A percentile compares a stretch with the other conserved stretches of the same genome.
Evolutionary conservation across 176 grass and related monocot genomes (phyloP).

Genomic region (Oryza punctata): DNA sequence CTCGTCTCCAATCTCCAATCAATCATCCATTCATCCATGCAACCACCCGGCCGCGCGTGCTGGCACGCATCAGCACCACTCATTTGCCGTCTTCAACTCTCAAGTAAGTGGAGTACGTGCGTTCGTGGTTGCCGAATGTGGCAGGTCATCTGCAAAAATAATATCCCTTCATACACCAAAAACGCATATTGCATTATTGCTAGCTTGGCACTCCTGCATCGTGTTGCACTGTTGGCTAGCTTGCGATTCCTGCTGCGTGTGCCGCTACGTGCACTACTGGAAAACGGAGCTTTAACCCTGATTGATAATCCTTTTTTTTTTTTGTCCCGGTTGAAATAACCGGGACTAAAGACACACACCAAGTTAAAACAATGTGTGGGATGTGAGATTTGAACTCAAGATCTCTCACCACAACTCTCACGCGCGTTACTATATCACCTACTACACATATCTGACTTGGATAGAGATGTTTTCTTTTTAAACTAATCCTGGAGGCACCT

Average conservation of each 20-base stretch:
- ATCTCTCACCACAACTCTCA: no score
- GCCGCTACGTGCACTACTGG: not conserved
- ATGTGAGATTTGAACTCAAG: no score
- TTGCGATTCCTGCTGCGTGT: not conserved
- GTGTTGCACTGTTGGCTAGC: not conserved
- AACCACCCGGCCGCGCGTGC: not conserved
- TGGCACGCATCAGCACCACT: not conserved
- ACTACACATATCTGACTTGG: no score
- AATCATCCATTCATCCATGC: not conserved
- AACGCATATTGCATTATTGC: not conserved
- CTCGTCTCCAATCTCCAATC: not conserved
- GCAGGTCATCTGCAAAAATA: not conserved
- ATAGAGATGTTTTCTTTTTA: no score
- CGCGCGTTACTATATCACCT: no score
- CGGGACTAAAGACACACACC: no score
- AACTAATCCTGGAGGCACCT: no score
- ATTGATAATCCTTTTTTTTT: no score
- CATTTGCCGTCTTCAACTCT: not conserved
- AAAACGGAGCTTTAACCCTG: no score
- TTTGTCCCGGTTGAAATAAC: no score
- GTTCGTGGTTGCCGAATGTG: not conserved
- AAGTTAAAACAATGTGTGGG: no score
- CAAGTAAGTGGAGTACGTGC: not conserved
- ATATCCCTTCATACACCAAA: not conserved
- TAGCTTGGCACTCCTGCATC: not conserved